Evolutionary conservation across 78 protist species (phyloP), one percentile per base, ranked within the genome.

Genomic region (Speleostelium caveatum): DNA sequence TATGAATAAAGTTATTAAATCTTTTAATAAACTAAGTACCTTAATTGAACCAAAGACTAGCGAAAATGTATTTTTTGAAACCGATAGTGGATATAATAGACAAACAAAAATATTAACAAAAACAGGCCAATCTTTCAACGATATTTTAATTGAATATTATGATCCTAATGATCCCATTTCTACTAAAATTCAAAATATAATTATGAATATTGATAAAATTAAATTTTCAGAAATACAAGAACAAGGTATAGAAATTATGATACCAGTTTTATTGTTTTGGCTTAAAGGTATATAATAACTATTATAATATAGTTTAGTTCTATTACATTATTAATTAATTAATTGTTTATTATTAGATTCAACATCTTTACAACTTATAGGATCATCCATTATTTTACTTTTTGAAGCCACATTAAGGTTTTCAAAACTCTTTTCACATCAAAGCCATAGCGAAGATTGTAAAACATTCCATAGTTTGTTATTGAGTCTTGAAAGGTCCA

Each of bases 251-350:
- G 69, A 67, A 39, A 56, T 80, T 8, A 58, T 80, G n/a, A 56
- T 66, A 39, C 89, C 89, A 55, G 26, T 80, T 30, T 36, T 73
- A 22, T 73, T 73, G 53, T 35, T 35, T 53, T 73, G 79, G 79
- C n/a, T 73, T 7, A 73, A 30, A 53, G 79, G 53, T n/a, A n/a
- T n/a, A n/a, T n/a, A n/a, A n/a, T n/a, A n/a, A n/a, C n/a, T n/a
- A n/a, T n/a, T n/a, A n/a, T n/a, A n/a, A n/a, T n/a, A n/a, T n/a
- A n/a, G n/a, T n/a, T n/a, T n/a, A n/a, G n/a, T n/a, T n/a, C n/a
- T n/a, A n/a, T n/a, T n/a, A n/a, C n/a, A n/a, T n/a, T n/a, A n/a
- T n/a, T n/a, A n/a, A n/a, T n/a, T n/a, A n/a, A n/a, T n/a, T n/a
- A n/a, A n/a, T n/a, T n/a, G n/a, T n/a, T n/a, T n/a, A n/a, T n/a